Evolutionary conservation across 139 green algal genomes (phyloP), one percentile per base, ranked within the genome.

Genomic region (Raphidocelis subcapitata): DNA sequence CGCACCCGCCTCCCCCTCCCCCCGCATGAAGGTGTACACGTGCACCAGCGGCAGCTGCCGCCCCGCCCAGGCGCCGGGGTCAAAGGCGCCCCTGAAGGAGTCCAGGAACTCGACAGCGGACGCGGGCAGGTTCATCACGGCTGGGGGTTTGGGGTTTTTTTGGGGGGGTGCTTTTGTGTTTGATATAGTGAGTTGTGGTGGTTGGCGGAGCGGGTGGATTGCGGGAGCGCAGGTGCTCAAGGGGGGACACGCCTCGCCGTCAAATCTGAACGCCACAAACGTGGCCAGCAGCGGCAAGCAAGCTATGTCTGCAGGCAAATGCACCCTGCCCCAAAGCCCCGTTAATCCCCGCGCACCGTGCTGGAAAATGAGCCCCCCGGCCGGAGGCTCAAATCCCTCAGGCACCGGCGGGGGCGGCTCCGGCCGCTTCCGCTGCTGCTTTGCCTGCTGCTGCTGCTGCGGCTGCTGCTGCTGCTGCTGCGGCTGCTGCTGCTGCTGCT

Each of bases 41-140:
- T 99, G 95, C 18, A 99, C 76, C 46, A 85, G 54, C 3, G 95
- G 95, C 83, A 99, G 77, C 33, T 16, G 0, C 59, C 67, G 72
- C 1, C 63, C 82, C 20, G 33, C 51, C 95, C 92, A 98, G 10
- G 57, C 31, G 1, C 51, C 60, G 14, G 69, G 75, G 49, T 86
- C 63, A 66, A 97, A 97, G 1, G 79, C 70, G 0, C 90, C 90
- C 3, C 64, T 51, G 69, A 97, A 94, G 1, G 87, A 90, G 74
- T 96, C 93, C 64, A 98, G 74, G 62, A 98, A 98, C 61, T 94
- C 85, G 0, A 97, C 80, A 0, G 89, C 94, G 15, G 84, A 89
- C 1, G 92, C 93, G 28, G 95, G 95, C 61, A 98, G 84, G 82
- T 99, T 99, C 92, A 98, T 98, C 16, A 98, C 78, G 5, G 65